Evolutionary conservation across 768 basidiomycete species (phyloP).

Genomic region (Lentinula aciculospora): DNA sequence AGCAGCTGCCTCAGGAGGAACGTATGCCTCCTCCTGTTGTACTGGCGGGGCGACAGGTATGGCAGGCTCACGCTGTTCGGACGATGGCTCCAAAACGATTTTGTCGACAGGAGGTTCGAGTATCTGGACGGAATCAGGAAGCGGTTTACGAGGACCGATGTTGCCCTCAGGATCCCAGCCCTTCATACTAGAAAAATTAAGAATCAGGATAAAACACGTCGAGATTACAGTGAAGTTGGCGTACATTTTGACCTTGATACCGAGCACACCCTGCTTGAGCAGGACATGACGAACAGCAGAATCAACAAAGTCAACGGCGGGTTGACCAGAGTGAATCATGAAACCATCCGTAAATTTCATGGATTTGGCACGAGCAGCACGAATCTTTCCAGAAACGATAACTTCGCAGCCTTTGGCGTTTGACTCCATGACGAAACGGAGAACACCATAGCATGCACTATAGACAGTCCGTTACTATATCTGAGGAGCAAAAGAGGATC

Average conservation of each 20-base stretch:
- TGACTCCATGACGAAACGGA: constrained; percentile 99
- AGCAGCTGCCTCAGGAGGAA: constrained; percentile 32
- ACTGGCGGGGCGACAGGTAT: constrained; percentile 43
- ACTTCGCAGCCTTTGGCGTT: constrained; percentile 99
- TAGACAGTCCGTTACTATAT: background rate
- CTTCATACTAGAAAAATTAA: constrained; percentile 76
- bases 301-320: constrained; percentile 93
- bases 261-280: constrained; percentile 96
- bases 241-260: constrained; percentile 99
- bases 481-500: background rate
- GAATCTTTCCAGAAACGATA: constrained; percentile 98
- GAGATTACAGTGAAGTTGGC: constrained; percentile 19
- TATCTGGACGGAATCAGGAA: constrained; percentile 92
- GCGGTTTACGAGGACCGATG: constrained; percentile 84
- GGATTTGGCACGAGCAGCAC: constrained; percentile 98
- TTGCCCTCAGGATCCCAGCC: constrained; percentile 90
- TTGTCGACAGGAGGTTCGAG: constrained; percentile 89
- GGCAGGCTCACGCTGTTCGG: constrained; percentile 78
- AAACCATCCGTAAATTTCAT: constrained; percentile 99
- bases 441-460: constrained; percentile 98
- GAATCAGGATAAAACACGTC: background rate
- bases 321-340: constrained; percentile 99
- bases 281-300: constrained; percentile 97
- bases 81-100: constrained; percentile 80
- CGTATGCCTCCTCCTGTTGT: constrained; percentile 46